A percentile compares a stretch with the other conserved stretches of the same genome.
These are phyloP conservation scores for Magnusiomyces tetraspermus DNA, from an alignment of 1,139 yeast species.

Conservation along the genomic window DNA sequence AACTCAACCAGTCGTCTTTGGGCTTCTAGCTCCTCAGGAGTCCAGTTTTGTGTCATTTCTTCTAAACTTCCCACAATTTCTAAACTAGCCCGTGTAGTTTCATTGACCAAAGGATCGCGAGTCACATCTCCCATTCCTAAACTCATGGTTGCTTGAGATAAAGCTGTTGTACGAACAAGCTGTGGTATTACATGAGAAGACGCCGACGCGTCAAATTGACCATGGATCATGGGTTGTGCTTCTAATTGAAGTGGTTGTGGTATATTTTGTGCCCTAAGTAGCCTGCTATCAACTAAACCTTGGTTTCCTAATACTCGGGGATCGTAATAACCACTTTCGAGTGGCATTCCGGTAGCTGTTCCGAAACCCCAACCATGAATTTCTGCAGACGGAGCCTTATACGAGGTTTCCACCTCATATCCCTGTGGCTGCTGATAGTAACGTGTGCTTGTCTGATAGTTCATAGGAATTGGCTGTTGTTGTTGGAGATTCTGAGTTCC, in stretches of 20 bases:
- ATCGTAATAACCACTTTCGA: neutral
- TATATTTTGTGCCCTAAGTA: neutral
- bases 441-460: neutral
- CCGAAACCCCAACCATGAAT: neutral
- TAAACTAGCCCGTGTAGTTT: slow-evolving; percentile 24
- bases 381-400: neutral
- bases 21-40: slow-evolving; percentile 27
- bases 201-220: slow-evolving; percentile 4
- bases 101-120: slow-evolving; percentile 16
- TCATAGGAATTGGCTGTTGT: neutral
- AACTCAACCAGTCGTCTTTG: slow-evolving; percentile 32
- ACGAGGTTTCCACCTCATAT: neutral
- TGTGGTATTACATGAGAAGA: slow-evolving; percentile 23
- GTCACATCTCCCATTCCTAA: slow-evolving; percentile 19
- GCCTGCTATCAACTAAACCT: neutral
- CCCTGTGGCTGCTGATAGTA: neutral
- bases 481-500: neutral
- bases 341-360: neutral
- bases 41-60: slow-evolving; percentile 29
- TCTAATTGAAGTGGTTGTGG: neutral
- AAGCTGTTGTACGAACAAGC: slow-evolving; percentile 26
- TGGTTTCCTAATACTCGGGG: neutral
- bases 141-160: slow-evolving; percentile 25
- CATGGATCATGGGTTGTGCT: slow-evolving; percentile 4
- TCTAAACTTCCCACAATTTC: slow-evolving; percentile 32